These are phyloP conservation scores for Solanum aculeatissimum DNA, from an alignment of 305 asterid species.

Conservation along the genomic window DNA sequence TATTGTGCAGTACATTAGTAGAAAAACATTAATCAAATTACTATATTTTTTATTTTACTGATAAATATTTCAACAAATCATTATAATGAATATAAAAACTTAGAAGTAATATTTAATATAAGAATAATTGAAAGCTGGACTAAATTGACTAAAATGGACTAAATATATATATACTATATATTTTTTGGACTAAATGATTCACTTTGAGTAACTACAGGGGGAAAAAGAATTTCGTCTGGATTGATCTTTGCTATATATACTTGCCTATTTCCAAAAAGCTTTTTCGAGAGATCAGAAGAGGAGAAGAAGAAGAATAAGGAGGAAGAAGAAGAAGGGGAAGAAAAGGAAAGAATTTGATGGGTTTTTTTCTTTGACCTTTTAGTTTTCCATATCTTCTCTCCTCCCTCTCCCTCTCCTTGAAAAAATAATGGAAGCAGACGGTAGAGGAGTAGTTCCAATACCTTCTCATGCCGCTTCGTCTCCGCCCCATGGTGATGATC, in stretches of 20 bases:
- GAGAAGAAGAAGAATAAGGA: not conserved
- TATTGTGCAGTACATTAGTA: not conserved
- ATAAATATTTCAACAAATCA: not conserved
- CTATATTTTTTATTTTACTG: not conserved
- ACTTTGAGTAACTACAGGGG: not conserved
- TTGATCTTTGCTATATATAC: not conserved
- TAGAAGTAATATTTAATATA: too few relatives aligned
- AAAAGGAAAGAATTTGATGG: constrained; percentile 12
- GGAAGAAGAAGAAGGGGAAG: not conserved
- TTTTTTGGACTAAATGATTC: not conserved
- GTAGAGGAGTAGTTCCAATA: not conserved
- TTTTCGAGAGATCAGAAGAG: constrained; percentile 25
- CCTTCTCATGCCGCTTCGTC: constrained; percentile 32
- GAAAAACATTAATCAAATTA: not conserved
- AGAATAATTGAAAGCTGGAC: not conserved
- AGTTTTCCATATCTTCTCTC: constrained; percentile 11
- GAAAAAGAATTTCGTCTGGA: not conserved
- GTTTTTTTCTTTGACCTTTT: constrained; percentile 20
- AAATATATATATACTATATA: not conserved
- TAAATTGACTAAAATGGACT: not conserved
- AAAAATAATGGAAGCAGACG: constrained; percentile 10
- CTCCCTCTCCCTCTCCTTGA: constrained; percentile 9
- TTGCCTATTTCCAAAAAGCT: not conserved
- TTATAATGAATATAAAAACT: not conserved
- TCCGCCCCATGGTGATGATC: constrained; percentile 34